These are phyloP conservation scores for Austroboletus niveus DNA, from an alignment of 1,284 basidiomycete species.

Conservation along the genomic window DNA sequence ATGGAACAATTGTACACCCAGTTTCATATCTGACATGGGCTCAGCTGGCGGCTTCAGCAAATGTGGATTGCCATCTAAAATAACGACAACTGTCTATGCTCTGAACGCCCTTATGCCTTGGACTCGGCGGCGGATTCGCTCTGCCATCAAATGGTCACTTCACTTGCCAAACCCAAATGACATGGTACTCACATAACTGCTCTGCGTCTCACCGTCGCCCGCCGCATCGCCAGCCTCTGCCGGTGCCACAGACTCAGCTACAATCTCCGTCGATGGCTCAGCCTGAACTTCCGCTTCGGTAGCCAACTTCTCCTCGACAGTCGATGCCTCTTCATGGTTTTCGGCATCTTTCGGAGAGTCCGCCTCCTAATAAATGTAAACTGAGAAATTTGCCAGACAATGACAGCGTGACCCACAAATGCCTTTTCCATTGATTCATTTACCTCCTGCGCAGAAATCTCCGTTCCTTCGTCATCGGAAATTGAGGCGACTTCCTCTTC, in stretches of 20 bases:
- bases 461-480: slow-evolving; percentile 34
- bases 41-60: neutral
- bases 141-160: slow-evolving; percentile 7
- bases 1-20: neutral
- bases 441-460: slow-evolving; percentile 34
- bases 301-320: neutral
- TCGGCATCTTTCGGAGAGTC: slow-evolving; percentile 36
- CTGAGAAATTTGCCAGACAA: slow-evolving; percentile 4
- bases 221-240: neutral
- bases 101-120: slow-evolving; percentile 3
- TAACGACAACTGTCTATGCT: neutral
- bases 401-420: slow-evolving; percentile 27
- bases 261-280: neutral
- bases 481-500: slow-evolving; percentile 13
- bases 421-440: slow-evolving; percentile 35
- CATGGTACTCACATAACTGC: slow-evolving; percentile 14
- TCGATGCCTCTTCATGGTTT: slow-evolving; percentile 21
- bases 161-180: neutral
- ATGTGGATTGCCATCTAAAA: neutral
- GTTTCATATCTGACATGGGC: neutral
- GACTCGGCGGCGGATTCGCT: slow-evolving; percentile 1
- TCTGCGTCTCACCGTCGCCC: slow-evolving; percentile 5
- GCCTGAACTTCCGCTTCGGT: neutral
- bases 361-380: slow-evolving; percentile 16
- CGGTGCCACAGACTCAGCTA: slow-evolving; percentile 4